These are phyloP conservation scores for Ceratocystis albifundus DNA, from an alignment of 2,329 filamentous ascomycete species.

Conservation along the genomic window DNA sequence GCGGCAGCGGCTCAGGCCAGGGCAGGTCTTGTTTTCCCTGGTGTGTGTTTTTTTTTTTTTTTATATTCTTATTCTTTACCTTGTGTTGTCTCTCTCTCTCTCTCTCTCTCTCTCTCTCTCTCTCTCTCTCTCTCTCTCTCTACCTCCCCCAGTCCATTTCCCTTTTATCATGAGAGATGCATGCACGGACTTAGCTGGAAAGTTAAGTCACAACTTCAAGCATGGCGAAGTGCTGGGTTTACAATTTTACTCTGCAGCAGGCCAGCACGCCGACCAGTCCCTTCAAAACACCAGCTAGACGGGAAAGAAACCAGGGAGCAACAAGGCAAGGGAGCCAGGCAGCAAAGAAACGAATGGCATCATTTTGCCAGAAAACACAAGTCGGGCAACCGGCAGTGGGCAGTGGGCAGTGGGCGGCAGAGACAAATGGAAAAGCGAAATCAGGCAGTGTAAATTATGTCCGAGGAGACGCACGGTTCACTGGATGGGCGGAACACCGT, in stretches of 20 bases:
- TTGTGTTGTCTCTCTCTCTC: not conserved
- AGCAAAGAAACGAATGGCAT: too few species aligned
- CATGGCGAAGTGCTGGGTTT: too few species aligned
- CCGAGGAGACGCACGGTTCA: not conserved
- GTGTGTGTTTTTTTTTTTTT: too few species aligned
- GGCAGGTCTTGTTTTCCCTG: not conserved
- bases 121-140: not conserved
- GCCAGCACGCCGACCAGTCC: too few species aligned
- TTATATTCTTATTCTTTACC: too few species aligned
- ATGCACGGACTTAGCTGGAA: conserved; percentile 4
- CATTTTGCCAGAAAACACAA: too few species aligned
- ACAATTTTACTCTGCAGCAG: too few species aligned
- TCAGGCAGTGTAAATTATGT: conserved; percentile 8
- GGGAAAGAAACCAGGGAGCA: too few species aligned
- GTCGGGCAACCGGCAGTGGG: too few species aligned
- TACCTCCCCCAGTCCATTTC: not conserved
- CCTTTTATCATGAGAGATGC: not conserved
- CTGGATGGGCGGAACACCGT: not conserved
- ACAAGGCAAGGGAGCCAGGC: too few species aligned
- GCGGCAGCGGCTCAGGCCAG: not conserved
- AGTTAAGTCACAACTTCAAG: not conserved
- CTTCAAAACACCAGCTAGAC: too few species aligned
- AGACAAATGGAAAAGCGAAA: not conserved
- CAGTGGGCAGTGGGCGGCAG: not conserved
- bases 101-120: not conserved